phyloP scores from a whole-genome alignment of 2,329 filamentous ascomycete genomes.

The Grosmannia huntii region DNA sequence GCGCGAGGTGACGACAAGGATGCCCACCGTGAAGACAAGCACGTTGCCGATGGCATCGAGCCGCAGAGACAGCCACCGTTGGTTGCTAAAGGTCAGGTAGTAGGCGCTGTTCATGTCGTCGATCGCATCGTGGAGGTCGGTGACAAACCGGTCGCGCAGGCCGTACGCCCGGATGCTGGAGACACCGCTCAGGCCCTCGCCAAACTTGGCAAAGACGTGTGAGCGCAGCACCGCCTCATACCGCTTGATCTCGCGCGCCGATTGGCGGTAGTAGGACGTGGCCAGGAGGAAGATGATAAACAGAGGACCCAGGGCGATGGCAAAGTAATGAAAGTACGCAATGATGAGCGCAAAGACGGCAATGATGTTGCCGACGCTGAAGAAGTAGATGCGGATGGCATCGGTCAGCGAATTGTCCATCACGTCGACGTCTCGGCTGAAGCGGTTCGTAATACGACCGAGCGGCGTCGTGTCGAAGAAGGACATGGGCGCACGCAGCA shows the following conservation, averaged over 20 bases:
- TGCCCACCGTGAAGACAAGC: conserved; percentile 77
- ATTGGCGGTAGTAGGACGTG: conserved; percentile 77
- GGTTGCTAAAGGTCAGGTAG: conserved; percentile 89
- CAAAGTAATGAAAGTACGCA: conserved; percentile 87
- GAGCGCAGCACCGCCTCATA: conserved; percentile 85
- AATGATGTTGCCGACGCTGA: conserved; percentile 71
- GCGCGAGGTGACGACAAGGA: conserved; percentile 82
- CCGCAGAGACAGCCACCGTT: conserved; percentile 80
- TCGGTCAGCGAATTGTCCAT: conserved; percentile 92
- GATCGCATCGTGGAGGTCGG: conserved; percentile 56
- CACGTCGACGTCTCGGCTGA: conserved; percentile 87
- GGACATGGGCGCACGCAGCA: conserved; percentile 63
- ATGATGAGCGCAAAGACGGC: conserved; percentile 85
- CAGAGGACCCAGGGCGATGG: conserved; percentile 48
- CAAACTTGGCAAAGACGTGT: conserved; percentile 78
- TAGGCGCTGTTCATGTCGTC: conserved; percentile 92
- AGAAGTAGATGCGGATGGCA: conserved; percentile 81
- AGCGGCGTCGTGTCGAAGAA: conserved; percentile 97
- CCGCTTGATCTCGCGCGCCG: conserved; percentile 86
- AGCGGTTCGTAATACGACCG: conserved; percentile 90
- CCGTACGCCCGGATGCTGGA: conserved; percentile 85
- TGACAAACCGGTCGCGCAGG: conserved; percentile 60
- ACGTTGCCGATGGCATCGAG: conserved; percentile 74
- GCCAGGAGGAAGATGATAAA: conserved; percentile 69
- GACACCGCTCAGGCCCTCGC: conserved; percentile 73